Evolutionary conservation across 108 stramenopile genomes (phyloP).

Genomic region (Skeletonema grethae): DNA sequence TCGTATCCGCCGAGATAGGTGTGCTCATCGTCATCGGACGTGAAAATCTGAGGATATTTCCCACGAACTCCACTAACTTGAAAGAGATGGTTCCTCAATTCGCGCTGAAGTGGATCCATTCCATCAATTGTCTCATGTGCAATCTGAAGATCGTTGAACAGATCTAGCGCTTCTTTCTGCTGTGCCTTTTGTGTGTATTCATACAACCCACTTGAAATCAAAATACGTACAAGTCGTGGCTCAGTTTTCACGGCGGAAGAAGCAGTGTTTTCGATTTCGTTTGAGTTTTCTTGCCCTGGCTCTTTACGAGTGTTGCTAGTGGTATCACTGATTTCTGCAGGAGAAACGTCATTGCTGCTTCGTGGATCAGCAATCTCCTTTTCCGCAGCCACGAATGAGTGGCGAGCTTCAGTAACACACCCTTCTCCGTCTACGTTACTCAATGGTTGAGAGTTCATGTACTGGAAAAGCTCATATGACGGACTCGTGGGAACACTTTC

Average conservation of each 20-base stretch:
- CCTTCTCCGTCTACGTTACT: not conserved
- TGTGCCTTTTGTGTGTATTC: constrained; percentile 23
- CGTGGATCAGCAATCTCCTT: not conserved
- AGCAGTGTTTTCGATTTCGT: not conserved
- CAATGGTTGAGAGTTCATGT: constrained; percentile 28
- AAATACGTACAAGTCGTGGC: not conserved
- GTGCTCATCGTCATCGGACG: not conserved
- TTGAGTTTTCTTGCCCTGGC: not conserved
- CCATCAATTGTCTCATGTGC: constrained; percentile 56
- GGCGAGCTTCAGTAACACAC: not conserved
- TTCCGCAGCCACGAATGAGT: not conserved
- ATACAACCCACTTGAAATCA: constrained; percentile 23
- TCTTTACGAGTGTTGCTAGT: not conserved
- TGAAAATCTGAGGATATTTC: constrained; percentile 52
- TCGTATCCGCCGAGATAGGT: constrained; percentile 38
- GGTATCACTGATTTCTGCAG: not conserved
- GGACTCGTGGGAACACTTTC: not conserved
- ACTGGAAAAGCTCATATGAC: constrained; percentile 28
- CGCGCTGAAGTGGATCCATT: constrained; percentile 42
- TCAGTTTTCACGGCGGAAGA: not conserved
- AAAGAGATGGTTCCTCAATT: constrained; percentile 33
- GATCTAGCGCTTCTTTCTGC: constrained; percentile 14
- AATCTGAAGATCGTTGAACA: constrained; percentile 17
- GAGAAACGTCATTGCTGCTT: not conserved
- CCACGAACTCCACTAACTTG: constrained; percentile 36